Base-by-base conservation (phyloP, 1,284 basidiomycete species). In the Rhodotorula sp. region DNA sequence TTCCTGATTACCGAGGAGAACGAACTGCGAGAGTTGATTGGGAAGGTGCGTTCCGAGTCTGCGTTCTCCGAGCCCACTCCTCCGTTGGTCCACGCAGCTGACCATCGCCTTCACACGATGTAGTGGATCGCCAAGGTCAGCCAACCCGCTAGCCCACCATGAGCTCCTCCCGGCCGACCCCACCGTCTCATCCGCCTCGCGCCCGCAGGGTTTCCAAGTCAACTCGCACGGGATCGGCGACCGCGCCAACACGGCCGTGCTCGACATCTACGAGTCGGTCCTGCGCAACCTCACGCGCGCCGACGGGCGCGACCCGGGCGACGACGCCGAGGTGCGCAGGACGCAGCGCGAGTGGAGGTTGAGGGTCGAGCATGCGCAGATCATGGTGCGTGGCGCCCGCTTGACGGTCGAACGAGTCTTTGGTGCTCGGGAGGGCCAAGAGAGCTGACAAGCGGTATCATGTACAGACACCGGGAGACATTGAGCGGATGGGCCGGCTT, bases 201-300 rank as follows among this genome's bases (percentile, higher is more conserved):
- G 23, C 48, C 5, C 10, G 27, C 68, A 76, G 68, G 74, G 74
- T 21, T 77, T 76, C 63, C 76, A 77, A 61, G 70, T 76, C 90
- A 92, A 92, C 73, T 87, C 92, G 17, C 93, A 97, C 78, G 92
- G 91, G 65, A 97, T 97, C 42, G 95, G 95, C 2, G 95, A 97
- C 78, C 86, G 88, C 58, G 93, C 92, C 46, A 96, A 95, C 80
- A 85, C 89, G 54, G 84, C 90, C 27, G 87, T 91, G 0, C 85
- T 97, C 27, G 87, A 95, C 77, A 88, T 91, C 21, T 92, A 91
- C 77, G 90, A 93, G 80, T 82, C 84, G 23, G 86, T 88, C 1
- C 81, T 91, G 57, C 80, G 85, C 60, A 85, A 85, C 41, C 79
- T 63, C n/a, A 63, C 62, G 14, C 44, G 83, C 0, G 81, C 83